These are phyloP conservation scores for Raddia distichophylla DNA, from an alignment of 176 grass and related monocot genomes.

Conservation along the genomic window DNA sequence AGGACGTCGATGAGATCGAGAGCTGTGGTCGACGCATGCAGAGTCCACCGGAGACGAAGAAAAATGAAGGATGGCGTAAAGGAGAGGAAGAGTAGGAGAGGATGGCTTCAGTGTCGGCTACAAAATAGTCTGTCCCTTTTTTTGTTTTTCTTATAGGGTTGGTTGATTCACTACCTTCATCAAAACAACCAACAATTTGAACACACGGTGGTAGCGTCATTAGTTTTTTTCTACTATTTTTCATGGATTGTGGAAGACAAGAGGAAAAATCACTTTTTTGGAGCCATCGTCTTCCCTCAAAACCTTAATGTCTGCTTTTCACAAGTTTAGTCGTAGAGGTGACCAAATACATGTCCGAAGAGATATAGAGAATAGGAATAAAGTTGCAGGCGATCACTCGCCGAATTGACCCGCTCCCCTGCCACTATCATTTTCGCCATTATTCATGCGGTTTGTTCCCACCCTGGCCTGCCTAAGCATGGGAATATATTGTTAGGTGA, in stretches of 20 bases:
- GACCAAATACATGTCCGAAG: background rate
- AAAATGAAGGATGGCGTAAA: too few species aligned
- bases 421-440: constrained; percentile 32
- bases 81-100: too few species aligned
- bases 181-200: background rate
- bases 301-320: constrained; percentile 25
- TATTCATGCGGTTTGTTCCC: background rate
- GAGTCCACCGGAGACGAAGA: too few species aligned
- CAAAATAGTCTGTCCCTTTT: background rate
- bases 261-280: background rate
- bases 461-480: constrained; percentile 1
- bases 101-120: too few species aligned
- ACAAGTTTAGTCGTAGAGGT: constrained; percentile 22
- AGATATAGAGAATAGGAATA: constrained; percentile 25
- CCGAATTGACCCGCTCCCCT: background rate
- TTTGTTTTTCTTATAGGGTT: background rate
- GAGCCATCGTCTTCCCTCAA: constrained; percentile 8
- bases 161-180: background rate
- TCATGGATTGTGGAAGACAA: constrained; percentile 5
- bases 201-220: background rate
- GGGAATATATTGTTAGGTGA: constrained; percentile 31
- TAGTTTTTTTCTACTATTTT: background rate
- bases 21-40: too few species aligned
- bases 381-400: constrained; percentile 4
- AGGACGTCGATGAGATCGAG: too few species aligned